Conservation (phyloP, 2,329 filamentous ascomycete species). For the Apiospora malaysiana region DNA sequence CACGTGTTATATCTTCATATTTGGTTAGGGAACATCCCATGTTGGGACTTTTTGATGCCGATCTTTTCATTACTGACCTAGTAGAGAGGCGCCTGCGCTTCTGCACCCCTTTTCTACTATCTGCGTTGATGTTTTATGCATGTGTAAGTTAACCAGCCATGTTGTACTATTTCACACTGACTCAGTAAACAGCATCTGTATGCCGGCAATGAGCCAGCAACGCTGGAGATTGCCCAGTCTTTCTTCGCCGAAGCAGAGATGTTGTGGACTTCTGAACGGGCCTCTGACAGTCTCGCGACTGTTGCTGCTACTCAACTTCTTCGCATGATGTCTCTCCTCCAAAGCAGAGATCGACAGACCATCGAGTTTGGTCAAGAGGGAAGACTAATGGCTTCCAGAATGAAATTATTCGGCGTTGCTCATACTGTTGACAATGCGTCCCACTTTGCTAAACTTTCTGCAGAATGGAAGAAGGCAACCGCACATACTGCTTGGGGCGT, state of each 20-base stretch:
- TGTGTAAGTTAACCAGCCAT: constrained; percentile 26
- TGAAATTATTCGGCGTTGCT: constrained; percentile 19
- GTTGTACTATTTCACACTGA: constrained; percentile 27
- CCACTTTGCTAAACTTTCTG: neutral
- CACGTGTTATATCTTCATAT: constrained; percentile 27
- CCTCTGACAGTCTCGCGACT: constrained; percentile 13
- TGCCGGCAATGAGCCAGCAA: neutral
- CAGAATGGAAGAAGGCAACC: constrained; percentile 19
- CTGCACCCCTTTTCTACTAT: constrained; percentile 29
- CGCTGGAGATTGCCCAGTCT: neutral
- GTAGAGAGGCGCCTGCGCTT: constrained; percentile 25
- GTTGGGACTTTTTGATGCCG: constrained; percentile 29
- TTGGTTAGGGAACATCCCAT: constrained; percentile 28
- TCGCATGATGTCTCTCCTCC: neutral
- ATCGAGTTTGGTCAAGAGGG: neutral
- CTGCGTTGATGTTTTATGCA: constrained; percentile 28
- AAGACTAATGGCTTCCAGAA: neutral
- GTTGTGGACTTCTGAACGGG: constrained; percentile 18
- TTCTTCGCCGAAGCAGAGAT: constrained; percentile 19
- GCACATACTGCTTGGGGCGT: constrained; percentile 22
- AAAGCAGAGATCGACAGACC: neutral
- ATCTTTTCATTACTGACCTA: constrained; percentile 30
- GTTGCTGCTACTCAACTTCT: constrained; percentile 8
- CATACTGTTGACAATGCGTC: constrained; percentile 7
- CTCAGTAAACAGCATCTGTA: constrained; percentile 12